These are phyloP conservation scores for Camellia sinensis DNA, from an alignment of 148 eudicot genomes.

Conservation along the genomic window DNA sequence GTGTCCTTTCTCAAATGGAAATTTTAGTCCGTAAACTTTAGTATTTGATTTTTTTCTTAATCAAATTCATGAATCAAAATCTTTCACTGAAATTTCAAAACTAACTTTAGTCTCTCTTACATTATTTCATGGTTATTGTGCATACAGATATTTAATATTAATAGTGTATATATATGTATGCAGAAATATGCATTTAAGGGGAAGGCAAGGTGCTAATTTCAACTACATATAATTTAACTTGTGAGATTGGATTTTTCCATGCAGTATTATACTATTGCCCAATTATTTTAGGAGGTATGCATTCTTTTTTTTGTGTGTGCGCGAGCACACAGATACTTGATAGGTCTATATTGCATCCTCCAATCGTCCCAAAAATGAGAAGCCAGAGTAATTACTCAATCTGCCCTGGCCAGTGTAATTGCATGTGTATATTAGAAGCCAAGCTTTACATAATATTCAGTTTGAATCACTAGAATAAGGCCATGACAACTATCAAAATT, in stretches of 20 bases:
- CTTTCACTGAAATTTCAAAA: too few relatives aligned
- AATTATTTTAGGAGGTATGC: background rate
- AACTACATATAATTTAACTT: background rate
- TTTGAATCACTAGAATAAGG: background rate
- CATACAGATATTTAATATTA: too few relatives aligned
- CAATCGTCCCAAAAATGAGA: background rate
- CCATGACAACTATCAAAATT: background rate
- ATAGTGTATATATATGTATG: too few relatives aligned
- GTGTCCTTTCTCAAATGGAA: too few relatives aligned
- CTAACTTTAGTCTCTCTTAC: too few relatives aligned
- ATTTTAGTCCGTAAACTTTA: too few relatives aligned
- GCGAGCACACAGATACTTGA: background rate
- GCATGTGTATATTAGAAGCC: background rate
- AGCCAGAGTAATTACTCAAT: too few relatives aligned
- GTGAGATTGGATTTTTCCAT: background rate
- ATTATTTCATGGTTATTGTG: too few relatives aligned
- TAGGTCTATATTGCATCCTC: background rate
- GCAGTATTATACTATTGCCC: background rate
- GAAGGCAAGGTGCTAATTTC: background rate
- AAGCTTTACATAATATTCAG: background rate
- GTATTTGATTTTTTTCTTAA: too few relatives aligned
- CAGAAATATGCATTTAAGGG: background rate
- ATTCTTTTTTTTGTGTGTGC: background rate
- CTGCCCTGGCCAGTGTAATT: background rate
- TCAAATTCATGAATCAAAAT: too few relatives aligned